Evolutionary conservation across 768 basidiomycete genomes (phyloP).

Genomic region (Steccherinum ochraceum): DNA sequence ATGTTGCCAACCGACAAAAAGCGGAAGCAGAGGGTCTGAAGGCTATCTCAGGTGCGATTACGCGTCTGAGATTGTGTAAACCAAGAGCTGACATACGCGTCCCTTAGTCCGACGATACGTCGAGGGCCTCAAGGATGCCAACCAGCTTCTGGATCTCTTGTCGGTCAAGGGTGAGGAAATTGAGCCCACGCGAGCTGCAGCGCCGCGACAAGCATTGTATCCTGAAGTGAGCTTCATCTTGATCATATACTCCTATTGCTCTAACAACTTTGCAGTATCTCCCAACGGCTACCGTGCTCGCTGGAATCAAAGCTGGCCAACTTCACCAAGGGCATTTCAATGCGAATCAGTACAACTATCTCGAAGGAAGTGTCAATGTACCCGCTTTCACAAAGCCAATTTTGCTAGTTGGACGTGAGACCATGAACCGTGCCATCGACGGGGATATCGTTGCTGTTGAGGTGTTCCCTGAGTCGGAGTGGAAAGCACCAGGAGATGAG

Average conservation of each 20-base stretch:
- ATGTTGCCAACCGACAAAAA: constrained; percentile 74
- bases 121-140: constrained; percentile 59
- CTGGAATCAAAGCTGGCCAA: constrained; percentile 80
- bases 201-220: constrained; percentile 58
- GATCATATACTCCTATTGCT: not conserved
- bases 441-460: constrained; percentile 92
- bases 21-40: constrained; percentile 61
- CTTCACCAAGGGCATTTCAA: constrained; percentile 93
- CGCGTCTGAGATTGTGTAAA: too few species aligned
- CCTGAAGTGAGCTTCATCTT: constrained; percentile 48
- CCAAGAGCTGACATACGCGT: constrained; percentile 5
- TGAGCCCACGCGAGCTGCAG: constrained; percentile 52
- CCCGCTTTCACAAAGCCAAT: constrained; percentile 71
- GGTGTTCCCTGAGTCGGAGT: constrained; percentile 79
- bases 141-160: constrained; percentile 74
- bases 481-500: constrained; percentile 89
- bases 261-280: constrained; percentile 82
- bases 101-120: constrained; percentile 71
- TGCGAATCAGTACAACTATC: constrained; percentile 92
- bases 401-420: constrained; percentile 79
- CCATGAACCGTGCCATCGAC: constrained; percentile 93
- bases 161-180: constrained; percentile 61
- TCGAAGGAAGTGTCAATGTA: constrained; percentile 84
- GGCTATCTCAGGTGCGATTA: constrained; percentile 60
- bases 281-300: constrained; percentile 58